These are phyloP conservation scores for Trichothecium sympodiale DNA, from an alignment of 2,329 filamentous ascomycete genomes.

Conservation along the genomic window DNA sequence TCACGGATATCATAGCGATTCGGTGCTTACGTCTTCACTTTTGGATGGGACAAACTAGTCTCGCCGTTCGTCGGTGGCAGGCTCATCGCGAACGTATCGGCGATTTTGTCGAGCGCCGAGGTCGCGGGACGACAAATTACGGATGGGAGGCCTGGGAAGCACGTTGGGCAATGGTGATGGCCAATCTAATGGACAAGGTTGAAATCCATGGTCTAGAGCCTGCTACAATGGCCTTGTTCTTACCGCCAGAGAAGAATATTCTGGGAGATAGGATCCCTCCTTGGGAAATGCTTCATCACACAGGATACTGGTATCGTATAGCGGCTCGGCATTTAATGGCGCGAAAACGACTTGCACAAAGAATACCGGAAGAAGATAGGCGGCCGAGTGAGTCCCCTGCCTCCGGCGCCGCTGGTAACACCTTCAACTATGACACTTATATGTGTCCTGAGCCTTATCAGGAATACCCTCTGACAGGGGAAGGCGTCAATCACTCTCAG, in stretches of 20 bases:
- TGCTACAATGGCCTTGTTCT: conserved; percentile 32
- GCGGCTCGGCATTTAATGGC: conserved; percentile 46
- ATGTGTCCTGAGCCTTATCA: conserved; percentile 53
- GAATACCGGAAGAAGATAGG: conserved; percentile 48
- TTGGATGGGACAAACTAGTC: conserved; percentile 67
- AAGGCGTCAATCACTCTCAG: conserved; percentile 42
- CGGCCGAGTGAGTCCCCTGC: conserved; percentile 36
- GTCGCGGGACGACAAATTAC: conserved; percentile 79
- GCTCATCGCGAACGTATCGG: conserved; percentile 62
- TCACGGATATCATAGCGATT: conserved; percentile 73
- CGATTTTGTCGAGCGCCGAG: conserved; percentile 70
- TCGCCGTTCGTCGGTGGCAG: conserved; percentile 72
- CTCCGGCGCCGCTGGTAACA: conserved; percentile 34
- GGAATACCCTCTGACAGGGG: conserved; percentile 41
- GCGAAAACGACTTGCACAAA: conserved; percentile 40
- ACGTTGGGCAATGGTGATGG: conserved; percentile 55
- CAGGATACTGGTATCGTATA: conserved; percentile 55
- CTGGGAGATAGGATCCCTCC: conserved; percentile 47
- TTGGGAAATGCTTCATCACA: conserved; percentile 54
- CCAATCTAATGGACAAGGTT: conserved; percentile 44
- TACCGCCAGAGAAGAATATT: conserved; percentile 47
- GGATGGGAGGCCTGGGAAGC: conserved; percentile 93
- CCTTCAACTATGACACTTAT: conserved; percentile 53
- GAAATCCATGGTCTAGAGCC: conserved; percentile 38
- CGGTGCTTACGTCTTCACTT: conserved; percentile 74